Base-by-base conservation (phyloP, 2,329 filamentous ascomycete genomes). In the Lachnellula subtilissima region DNA sequence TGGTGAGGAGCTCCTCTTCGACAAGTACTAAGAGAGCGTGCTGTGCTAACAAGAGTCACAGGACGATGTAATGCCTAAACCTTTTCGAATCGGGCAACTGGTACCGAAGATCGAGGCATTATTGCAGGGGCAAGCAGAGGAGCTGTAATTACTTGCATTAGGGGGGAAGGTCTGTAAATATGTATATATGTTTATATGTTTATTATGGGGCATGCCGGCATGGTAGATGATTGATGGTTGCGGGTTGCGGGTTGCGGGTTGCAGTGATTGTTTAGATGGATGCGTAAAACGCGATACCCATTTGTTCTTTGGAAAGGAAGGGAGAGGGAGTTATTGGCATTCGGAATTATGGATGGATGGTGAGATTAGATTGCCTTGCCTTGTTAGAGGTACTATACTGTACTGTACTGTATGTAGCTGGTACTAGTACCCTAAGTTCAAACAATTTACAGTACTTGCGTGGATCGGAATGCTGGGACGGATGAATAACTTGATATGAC, bases 1-100 rank as follows among this genome's bases (percentile, higher is more conserved):
- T 92, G 75, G 85, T 85, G 72, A 75, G 81, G 22, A 22, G 22
- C 22, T 22, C 22, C 77, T 42, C 32, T 9, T 3, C 22, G 5
- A 17, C 6, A 23, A 15, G 1, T 11, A 5, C 14, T 17, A 22
- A 23, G 11, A 22, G 22, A 22, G 22, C 4, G 22, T 22, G 2
- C 22, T 5, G 23, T 51, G 40, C 57, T 65, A 56, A 67, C 54
- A 6, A 11, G 9, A 32, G 8, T 8, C 37, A 25, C 25, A 83
- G 80, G 84, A 90, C 69, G 85, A 87, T 70, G 83, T 91, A 42
- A 88, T 93, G 52, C 85, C 86, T 1, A 93, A 93, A 67, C 88
- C 89, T 2, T 92, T 91, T 68, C 80, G 83, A 15, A 84, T 88
- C 48, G 77, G 79, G 9, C 84, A 89, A 55, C 72, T 89, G 54